Evolutionary conservation across 2,329 filamentous ascomycete genomes (phyloP), one percentile per base, ranked within the genome.

Genomic region (Penicillium oxalicum): DNA sequence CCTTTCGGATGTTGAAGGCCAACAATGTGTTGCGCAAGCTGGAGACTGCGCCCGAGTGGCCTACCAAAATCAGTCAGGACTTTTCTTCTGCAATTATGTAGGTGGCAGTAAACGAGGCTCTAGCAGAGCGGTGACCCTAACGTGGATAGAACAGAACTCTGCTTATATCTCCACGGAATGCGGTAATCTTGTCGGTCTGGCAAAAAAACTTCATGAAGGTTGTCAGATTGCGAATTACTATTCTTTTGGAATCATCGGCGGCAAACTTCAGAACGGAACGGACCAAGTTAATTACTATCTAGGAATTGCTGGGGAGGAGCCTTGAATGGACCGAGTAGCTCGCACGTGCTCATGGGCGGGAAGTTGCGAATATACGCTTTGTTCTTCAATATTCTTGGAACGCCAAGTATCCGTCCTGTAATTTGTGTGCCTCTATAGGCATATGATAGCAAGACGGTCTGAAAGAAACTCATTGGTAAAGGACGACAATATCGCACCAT

Each of bases 61-160:
- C 27, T 41, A 41, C 39, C 28, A 28, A 29, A 41, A 26, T 27
- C 39, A 41, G 25, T 27, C 39, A 27, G 39, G 39, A 28, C 39
- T 41, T 27, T 41, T 41, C 39, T 41, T 41, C 28, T 41, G 39
- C 28, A 41, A 41, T 41, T 41, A 41, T 29, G 39, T 41, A 32
- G 29, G 29, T 32, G 29, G 29, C 29, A 32, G 29, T 32, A 32
- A 32, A 32, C 29, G 29, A 32, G 29, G 29, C 29, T 11, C 25
- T 29, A 2, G 12, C 27, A 26, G n/a, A 24, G 39, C 25, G 28
- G 25, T 28, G n/a, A n/a, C 7, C 11, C 18, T 41, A 29, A 41
- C 39, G 27, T 41, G 12, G 28, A 13, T 13, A n/a, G 25, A 28
- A 29, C 39, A 41, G 39, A 41, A 41, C 6, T 28, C 39, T 29